Evolutionary conservation across 305 asterid genomes (phyloP).

Genomic region (Fraxinus sp.): DNA sequence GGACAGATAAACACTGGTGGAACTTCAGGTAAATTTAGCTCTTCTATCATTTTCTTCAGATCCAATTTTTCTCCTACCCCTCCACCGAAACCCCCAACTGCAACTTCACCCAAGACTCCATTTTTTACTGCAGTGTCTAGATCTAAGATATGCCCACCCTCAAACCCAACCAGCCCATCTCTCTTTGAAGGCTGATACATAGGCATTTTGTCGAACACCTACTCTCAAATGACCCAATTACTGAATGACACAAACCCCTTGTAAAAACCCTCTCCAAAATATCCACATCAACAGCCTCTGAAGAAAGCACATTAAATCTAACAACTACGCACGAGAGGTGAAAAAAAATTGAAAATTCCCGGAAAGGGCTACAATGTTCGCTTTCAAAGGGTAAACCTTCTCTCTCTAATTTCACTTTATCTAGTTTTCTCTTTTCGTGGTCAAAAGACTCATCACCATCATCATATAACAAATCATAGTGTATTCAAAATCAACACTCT

Average conservation of each 20-base stretch:
- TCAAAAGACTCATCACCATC: constrained; percentile 14
- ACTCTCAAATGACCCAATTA: not conserved
- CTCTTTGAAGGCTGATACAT: constrained; percentile 48
- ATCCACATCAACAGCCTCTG: constrained; percentile 12
- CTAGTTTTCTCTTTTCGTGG: constrained; percentile 42
- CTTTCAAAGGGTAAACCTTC: constrained; percentile 32
- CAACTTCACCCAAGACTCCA: constrained; percentile 51
- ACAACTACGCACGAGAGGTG: constrained; percentile 31
- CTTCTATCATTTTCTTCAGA: constrained; percentile 57
- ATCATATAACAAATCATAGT: not conserved
- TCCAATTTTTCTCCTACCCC: constrained; percentile 44
- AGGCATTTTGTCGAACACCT: constrained; percentile 43
- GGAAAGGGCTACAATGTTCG: constrained; percentile 38
- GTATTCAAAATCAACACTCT: not conserved
- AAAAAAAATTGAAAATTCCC: constrained; percentile 22
- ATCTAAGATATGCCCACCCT: constrained; percentile 48
- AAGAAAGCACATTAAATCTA: constrained; percentile 14
- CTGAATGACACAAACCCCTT: constrained; percentile 13
- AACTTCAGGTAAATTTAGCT: constrained; percentile 44
- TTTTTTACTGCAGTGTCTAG: constrained; percentile 47
- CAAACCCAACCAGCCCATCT: constrained; percentile 41
- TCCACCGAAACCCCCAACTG: constrained; percentile 28
- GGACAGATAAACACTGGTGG: constrained; percentile 65
- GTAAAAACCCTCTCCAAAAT: constrained; percentile 9
- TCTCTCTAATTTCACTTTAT: constrained; percentile 39